A percentile compares a stretch with the other conserved stretches of the same genome.
phyloP scores from a whole-genome alignment of 441 rosid genomes.

The Populus hybrid region DNA sequence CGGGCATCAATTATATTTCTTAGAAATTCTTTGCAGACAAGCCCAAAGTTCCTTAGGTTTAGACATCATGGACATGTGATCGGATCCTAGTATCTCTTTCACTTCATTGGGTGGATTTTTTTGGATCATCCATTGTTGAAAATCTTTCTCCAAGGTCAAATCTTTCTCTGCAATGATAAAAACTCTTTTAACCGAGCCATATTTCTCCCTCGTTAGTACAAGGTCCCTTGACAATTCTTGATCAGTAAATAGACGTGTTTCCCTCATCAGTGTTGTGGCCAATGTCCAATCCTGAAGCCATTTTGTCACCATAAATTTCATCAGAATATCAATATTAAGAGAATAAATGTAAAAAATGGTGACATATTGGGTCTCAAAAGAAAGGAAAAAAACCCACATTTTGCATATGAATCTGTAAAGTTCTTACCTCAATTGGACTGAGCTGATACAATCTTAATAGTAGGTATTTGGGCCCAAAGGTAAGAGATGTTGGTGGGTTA shows the following conservation, averaged over 20 bases:
- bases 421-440: slow-evolving; percentile 46
- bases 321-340: too few species aligned
- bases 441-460: slow-evolving; percentile 35
- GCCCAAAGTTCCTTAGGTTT: neutral
- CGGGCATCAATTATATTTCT: too few species aligned
- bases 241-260: neutral
- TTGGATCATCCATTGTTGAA: slow-evolving; percentile 9
- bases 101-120: slow-evolving; percentile 3
- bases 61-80: slow-evolving; percentile 10
- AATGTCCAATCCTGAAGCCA: neutral
- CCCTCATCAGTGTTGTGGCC: slow-evolving; percentile 1
- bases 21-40: too few species aligned
- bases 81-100: slow-evolving; percentile 5
- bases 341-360: too few species aligned
- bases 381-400: too few species aligned
- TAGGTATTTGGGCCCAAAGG: slow-evolving; percentile 37
- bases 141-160: neutral
- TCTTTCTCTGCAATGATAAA: neutral
- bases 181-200: neutral
- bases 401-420: neutral
- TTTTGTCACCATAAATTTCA: neutral
- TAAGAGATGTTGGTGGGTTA: slow-evolving; percentile 40
- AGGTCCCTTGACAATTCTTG: neutral
- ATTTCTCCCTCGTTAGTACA: neutral
- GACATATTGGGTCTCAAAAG: too few species aligned